Conservation (phyloP, 2,329 filamentous ascomycete species). For the Teratosphaeria destructans region DNA sequence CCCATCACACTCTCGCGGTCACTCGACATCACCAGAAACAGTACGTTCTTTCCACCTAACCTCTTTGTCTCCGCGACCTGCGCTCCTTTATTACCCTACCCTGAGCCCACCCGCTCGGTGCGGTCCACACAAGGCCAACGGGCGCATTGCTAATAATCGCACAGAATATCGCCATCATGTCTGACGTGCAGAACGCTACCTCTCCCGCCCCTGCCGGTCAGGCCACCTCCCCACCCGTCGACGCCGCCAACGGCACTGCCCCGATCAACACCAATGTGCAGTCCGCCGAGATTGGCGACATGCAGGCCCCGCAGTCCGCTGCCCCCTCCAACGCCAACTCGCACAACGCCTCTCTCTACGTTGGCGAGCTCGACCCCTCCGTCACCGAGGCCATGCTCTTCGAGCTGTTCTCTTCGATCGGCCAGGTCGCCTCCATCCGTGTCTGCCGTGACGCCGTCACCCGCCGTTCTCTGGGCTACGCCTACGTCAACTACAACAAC, state of each 20-base stretch:
- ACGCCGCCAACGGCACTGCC: slow-evolving; percentile 45
- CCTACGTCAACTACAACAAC: slow-evolving; percentile 99
- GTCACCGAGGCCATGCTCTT: slow-evolving; percentile 99
- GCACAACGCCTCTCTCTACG: slow-evolving; percentile 96
- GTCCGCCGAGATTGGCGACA: slow-evolving; percentile 50
- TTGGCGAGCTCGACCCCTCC: slow-evolving; percentile 93
- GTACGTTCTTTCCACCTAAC: not conserved
- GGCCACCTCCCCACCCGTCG: slow-evolving; percentile 57
- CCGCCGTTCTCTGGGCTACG: slow-evolving; percentile 95
- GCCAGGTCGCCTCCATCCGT: slow-evolving; percentile 96
- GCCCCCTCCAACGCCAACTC: slow-evolving; percentile 58
- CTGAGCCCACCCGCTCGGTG: not conserved
- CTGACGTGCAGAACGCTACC: slow-evolving; percentile 36
- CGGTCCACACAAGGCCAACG: not conserved
- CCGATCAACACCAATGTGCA: slow-evolving; percentile 61
- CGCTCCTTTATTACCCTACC: not conserved
- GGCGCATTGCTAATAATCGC: not conserved
- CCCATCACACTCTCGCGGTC: not conserved
- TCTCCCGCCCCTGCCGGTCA: slow-evolving; percentile 61
- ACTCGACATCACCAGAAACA: not conserved
- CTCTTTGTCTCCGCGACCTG: not conserved
- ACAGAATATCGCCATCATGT: slow-evolving; percentile 20
- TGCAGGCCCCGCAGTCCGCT: slow-evolving; percentile 60
- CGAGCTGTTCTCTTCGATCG: slow-evolving; percentile 99
- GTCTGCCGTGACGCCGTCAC: slow-evolving; percentile 99